These are phyloP conservation scores for Aplosporella prunicola DNA, from an alignment of 2,329 filamentous ascomycete genomes.

Conservation along the genomic window DNA sequence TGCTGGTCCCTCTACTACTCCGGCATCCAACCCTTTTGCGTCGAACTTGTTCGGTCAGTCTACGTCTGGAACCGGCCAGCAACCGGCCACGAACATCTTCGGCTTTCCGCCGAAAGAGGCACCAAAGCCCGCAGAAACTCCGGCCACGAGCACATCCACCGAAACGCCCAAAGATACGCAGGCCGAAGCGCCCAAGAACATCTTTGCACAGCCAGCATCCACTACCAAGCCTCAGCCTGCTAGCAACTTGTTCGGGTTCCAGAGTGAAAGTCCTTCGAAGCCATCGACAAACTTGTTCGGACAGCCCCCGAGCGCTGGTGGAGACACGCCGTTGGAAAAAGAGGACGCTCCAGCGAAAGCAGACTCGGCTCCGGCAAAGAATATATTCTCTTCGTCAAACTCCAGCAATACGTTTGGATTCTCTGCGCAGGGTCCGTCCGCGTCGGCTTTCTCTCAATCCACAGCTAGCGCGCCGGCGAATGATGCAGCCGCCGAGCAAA, in stretches of 20 bases:
- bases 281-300: conserved; percentile 1
- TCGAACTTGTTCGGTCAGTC: conserved; percentile 2
- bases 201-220: neutral
- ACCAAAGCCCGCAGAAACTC: neutral
- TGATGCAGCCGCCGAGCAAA: neutral
- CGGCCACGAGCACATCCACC: neutral
- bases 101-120: too few species aligned
- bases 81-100: neutral
- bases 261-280: neutral
- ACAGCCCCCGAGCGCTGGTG: too few species aligned
- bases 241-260: neutral
- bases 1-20: neutral
- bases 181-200: neutral
- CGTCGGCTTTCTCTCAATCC: too few species aligned
- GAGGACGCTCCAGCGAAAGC: too few species aligned
- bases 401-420: too few species aligned
- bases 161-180: neutral
- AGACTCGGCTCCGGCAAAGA: too few species aligned
- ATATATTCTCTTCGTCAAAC: neutral
- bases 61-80: neutral
- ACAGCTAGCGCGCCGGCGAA: too few species aligned
- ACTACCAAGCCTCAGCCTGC: neutral
- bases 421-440: too few species aligned
- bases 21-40: neutral
- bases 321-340: too few species aligned